These are phyloP conservation scores for Saccharomycopsis babjevae DNA, from an alignment of 805 yeast genomes.

Conservation along the genomic window DNA sequence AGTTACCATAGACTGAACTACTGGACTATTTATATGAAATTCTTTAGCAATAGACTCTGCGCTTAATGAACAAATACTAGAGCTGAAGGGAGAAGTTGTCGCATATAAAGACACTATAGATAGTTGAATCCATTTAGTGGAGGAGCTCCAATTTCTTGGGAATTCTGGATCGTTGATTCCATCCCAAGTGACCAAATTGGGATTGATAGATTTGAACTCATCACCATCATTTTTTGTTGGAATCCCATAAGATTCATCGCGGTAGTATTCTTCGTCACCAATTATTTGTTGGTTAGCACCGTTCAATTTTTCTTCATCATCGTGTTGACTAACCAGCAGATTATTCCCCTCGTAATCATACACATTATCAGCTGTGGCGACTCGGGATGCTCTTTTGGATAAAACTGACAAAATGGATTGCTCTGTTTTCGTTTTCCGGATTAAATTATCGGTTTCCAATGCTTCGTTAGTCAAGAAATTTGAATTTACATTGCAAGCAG, in stretches of 20 bases:
- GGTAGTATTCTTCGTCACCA: background rate
- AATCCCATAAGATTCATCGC: conserved; percentile 7
- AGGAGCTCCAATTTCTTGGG: conserved; percentile 52
- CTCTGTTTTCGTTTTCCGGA: conserved; percentile 33
- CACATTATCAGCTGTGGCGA: background rate
- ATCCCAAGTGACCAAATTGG: conserved; percentile 61
- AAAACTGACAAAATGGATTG: conserved; percentile 31
- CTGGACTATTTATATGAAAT: conserved; percentile 32
- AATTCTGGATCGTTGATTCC: conserved; percentile 48
- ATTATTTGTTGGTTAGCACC: background rate
- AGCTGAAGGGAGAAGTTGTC: conserved; percentile 49
- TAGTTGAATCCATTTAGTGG: conserved; percentile 34
- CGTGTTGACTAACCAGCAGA: background rate
- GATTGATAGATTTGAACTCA: conserved; percentile 46
- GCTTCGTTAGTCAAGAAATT: background rate
- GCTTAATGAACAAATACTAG: conserved; percentile 56
- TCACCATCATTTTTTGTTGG: conserved; percentile 35
- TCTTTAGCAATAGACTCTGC: conserved; percentile 36
- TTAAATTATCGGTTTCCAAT: conserved; percentile 12
- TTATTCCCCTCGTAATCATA: background rate
- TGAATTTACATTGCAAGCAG: background rate
- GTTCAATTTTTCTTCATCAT: background rate
- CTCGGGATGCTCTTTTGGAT: conserved; percentile 6
- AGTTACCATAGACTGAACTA: conserved; percentile 43
- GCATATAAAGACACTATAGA: conserved; percentile 44